Percentiles rank a stretch among this genome's conserved stretches.
These are phyloP conservation scores for Hypoxylon sp. DNA, from an alignment of 2,329 filamentous ascomycete genomes.

Conservation along the genomic window DNA sequence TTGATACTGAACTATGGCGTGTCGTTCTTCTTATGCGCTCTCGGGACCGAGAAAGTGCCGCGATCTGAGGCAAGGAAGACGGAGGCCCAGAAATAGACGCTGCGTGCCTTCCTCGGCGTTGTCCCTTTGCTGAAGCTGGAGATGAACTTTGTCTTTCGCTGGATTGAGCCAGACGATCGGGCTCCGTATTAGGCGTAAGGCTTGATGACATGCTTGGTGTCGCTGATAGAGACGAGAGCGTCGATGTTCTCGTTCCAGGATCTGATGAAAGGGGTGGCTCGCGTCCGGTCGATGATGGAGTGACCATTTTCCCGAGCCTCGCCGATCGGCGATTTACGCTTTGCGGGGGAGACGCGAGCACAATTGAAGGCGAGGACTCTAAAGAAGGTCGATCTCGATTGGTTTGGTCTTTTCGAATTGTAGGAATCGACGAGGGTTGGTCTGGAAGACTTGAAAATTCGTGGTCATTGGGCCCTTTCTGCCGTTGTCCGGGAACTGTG, in stretches of 20 bases:
- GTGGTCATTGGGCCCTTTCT: constrained; percentile 15
- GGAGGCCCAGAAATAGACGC: constrained; percentile 44
- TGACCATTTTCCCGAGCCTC: constrained; percentile 39
- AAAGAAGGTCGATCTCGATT: constrained; percentile 19
- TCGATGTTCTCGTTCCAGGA: constrained; percentile 47
- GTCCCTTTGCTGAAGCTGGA: constrained; percentile 53
- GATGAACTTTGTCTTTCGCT: constrained; percentile 50
- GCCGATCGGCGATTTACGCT: constrained; percentile 41
- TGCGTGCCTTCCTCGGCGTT: constrained; percentile 48
- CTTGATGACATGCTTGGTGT: constrained; percentile 50
- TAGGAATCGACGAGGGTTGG: constrained; percentile 14
- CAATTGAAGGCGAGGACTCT: constrained; percentile 47
- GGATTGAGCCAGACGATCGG: constrained; percentile 25
- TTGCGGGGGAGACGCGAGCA: constrained; percentile 49
- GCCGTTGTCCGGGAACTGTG: constrained; percentile 31
- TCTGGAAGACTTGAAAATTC: constrained; percentile 28
- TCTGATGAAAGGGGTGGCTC: constrained; percentile 38
- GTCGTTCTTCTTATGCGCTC: constrained; percentile 50
- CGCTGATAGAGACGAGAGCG: constrained; percentile 48
- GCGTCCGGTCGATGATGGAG: constrained; percentile 43
- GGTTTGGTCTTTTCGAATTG: constrained; percentile 10
- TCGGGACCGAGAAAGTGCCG: constrained; percentile 45
- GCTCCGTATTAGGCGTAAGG: constrained; percentile 49
- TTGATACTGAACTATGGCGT: constrained; percentile 60
- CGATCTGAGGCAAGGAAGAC: constrained; percentile 47